Evolutionary conservation across 768 basidiomycete genomes (phyloP), one percentile per base, ranked within the genome.

Genomic region (Pulveroboletus sp.): DNA sequence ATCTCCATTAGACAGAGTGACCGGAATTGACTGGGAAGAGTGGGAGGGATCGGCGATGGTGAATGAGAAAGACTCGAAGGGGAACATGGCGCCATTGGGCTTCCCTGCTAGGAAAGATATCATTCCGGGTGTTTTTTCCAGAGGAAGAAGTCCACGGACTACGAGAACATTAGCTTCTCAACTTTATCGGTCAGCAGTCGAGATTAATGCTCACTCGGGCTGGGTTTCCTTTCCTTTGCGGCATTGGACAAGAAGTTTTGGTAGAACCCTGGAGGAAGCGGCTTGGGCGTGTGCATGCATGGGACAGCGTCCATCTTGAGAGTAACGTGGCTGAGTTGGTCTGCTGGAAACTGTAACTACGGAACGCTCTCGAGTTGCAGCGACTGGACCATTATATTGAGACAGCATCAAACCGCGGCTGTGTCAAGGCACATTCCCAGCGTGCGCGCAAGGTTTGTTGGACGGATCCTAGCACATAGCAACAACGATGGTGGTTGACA

Each of bases 41-140:
- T 78, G 69, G 20, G 63, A 65, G 3, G 79, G 79, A 11, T 80
- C 78, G 17, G 75, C 71, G 4, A 82, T 75, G 2, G 74, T 79
- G 66, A 89, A 82, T 47, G 78, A 83, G 57, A 98, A 72, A 0
- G 85, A 83, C 2, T 83, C 82, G 71, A 98, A 89, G 2, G 95
- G 95, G 72, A 97, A 98, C 17, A 90, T 87, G n/a, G 76, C 73
- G 8, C 84, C 77, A 61, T 95, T 94, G 6, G 95, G 95, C 67
- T 94, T 93, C 23, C 95, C 95, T 0, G 93, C 93, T 7, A 94
- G 79, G 27, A 93, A 66, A 4, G 86, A 89, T 47, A 93, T 83
- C 31, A 90, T 64, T 0, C 89, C 89, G 0, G 93, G 91, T 1
- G 72, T 77, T 19, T 76, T 75, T 68, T 97, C 95, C 23, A 93